These are phyloP conservation scores for Scleroderma bovista DNA, from an alignment of 768 basidiomycete genomes.

Conservation along the genomic window DNA sequence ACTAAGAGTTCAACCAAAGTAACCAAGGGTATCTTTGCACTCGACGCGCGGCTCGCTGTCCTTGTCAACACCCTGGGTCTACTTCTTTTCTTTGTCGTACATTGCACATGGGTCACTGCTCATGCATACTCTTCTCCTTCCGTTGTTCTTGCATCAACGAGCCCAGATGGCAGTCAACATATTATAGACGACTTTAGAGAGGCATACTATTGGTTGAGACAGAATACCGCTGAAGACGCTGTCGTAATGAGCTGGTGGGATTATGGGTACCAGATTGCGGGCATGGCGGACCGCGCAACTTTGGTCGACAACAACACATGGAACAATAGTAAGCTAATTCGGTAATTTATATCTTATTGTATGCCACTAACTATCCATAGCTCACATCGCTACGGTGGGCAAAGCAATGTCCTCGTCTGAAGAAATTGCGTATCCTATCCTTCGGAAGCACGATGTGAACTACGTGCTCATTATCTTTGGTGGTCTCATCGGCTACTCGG, in stretches of 20 bases:
- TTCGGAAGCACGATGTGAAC: conserved; percentile 95
- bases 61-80: conserved; percentile 70
- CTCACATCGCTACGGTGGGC: conserved; percentile 97
- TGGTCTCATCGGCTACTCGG: conserved; percentile 92
- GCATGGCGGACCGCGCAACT: conserved; percentile 95
- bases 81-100: conserved; percentile 86
- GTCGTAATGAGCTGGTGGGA: conserved; percentile 99
- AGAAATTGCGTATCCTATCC: conserved; percentile 94
- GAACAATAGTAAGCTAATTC: conserved; percentile 83
- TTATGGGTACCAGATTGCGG: conserved; percentile 99
- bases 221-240: conserved; percentile 88
- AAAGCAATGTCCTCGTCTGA: conserved; percentile 96
- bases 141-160: conserved; percentile 81
- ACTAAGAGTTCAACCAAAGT: conserved; percentile 20
- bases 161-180: conserved; percentile 80
- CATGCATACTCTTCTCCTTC: conserved; percentile 96
- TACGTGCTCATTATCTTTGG: conserved; percentile 98
- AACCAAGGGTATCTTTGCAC: conserved; percentile 68
- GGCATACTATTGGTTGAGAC: conserved; percentile 97
- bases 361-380: conserved; percentile 32
- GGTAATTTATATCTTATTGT: not conserved
- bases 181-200: conserved; percentile 99
- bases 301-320: conserved; percentile 99
- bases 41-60: conserved; percentile 77
- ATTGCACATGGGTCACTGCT: conserved; percentile 96